Conservation (phyloP, 2,329 filamentous ascomycete genomes). For the Trichoderma atroviride region DNA sequence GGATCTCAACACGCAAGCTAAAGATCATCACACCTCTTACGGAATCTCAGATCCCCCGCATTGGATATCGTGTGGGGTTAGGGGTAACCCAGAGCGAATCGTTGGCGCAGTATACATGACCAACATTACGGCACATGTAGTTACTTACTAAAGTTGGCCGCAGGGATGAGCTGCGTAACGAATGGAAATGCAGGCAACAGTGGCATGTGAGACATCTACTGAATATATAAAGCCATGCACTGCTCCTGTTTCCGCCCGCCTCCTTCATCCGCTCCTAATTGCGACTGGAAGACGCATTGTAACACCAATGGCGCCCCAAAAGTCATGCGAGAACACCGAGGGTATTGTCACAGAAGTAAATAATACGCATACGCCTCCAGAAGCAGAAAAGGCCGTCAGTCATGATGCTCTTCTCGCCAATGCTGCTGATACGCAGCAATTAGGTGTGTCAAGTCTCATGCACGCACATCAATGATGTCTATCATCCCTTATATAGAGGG, state of each 20-base stretch:
- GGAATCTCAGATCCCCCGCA: neutral
- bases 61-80: neutral
- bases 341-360: neutral
- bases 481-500: neutral
- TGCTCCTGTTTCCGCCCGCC: neutral
- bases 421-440: constrained; percentile 7
- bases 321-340: neutral
- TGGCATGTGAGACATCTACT: neutral
- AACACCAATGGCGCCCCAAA: neutral
- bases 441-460: neutral
- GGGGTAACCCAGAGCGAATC: neutral
- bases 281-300: neutral
- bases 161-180: neutral
- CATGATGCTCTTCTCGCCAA: constrained; percentile 2
- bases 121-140: neutral
- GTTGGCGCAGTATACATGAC: neutral
- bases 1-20: neutral
- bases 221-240: neutral
- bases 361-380: neutral
- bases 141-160: neutral
- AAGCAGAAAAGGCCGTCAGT: neutral
- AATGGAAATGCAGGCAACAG: neutral
- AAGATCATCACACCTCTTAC: neutral
- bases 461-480: neutral
- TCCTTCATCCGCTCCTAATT: neutral